Evolutionary conservation across 352 stramenopile genomes (phyloP), one percentile per base, ranked within the genome.

Genomic region (Phytophthora chlamydospora): DNA sequence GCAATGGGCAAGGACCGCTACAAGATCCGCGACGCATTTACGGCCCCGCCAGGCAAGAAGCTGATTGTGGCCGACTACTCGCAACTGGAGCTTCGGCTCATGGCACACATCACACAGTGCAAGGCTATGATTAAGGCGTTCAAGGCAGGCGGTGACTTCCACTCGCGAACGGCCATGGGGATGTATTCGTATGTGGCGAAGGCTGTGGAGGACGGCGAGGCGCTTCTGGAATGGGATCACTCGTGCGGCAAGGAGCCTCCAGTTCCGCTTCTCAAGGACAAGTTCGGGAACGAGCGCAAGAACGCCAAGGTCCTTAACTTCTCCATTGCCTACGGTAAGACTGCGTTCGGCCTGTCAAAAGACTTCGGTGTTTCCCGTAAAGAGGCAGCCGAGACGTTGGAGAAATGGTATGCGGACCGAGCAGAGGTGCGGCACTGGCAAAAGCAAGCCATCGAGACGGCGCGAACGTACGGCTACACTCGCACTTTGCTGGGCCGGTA

Each of bases 261-360:
- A 6, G 97, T 95, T 45, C 97, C 97, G 11, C 72, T 99, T 53
- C 79, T 99, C 16, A 99, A 99, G 73, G 97, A 99, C 75, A 89
- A 97, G 65, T 99, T 97, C 71, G 96, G 88, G 16, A 95, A 95
- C 6, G 97, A 99, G 77, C 89, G 97, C 42, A 89, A 98, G 44
- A 98, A 99, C 55, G 97, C 97, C 11, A 99, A 99, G 68, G 99
- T 98, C 16, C 82, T 99, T 16, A 99, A 99, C 71, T 99, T 99
- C 64, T 99, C 95, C 12, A 99, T 99, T 62, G 97, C 98, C 6
- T 99, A 99, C 70, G 98, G 98, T 19, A 99, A 99, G 75, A 99
- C 98, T 14, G 93, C 97, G 2, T 97, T 97, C 63, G 97, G 97
- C 2, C 63, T 99, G 21, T 97, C 90, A 21, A 96, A 98, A 40